Evolutionary conservation across 2,329 filamentous ascomycete genomes (phyloP), one percentile per base, ranked within the genome.

Genomic region (Fusarium papillatum): DNA sequence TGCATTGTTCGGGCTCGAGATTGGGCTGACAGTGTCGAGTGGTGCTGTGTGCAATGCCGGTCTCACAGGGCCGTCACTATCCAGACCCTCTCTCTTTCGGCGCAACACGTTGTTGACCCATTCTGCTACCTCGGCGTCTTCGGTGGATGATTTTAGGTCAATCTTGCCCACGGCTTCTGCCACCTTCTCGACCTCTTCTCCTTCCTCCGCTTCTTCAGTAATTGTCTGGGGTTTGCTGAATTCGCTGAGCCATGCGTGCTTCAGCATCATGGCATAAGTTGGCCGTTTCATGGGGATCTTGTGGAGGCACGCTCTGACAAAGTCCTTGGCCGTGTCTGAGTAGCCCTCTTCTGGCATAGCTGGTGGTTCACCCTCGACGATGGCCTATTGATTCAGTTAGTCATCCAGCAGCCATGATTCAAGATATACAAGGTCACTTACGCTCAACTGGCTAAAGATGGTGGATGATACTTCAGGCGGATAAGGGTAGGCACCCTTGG

Each of bases 401-500:
- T 68, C n/a, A 64, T 38, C 26, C n/a, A 16, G 17, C 29, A 19
- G 13, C 13, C 7, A 16, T 24, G 19, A 2, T n/a, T 26, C 62
- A 36, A 13, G 38, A 17, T 38, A 17, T n/a, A 17, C 29, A 29
- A 19, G 22, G 19, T n/a, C 29, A 92, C 96, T 92, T 89, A 98
- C 97, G 80, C 94, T 97, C 39, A 99, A 88, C 83, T 99, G 97
- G 80, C 95, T 97, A 88, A 99, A 98, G 78, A 99, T 99, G 81
- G 98, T 98, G 83, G 96, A 97, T 77, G 97, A 98, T 2, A 97
- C 97, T 84, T 99, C 97, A 0, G 97, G 96, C 7, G 97, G 96
- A 80, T 99, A 99, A 2, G 97, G 97, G 83, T 99, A 99, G 79
- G 93, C 91, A 57, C 97, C 97, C 88, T 97, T 92, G 29, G 96